These are phyloP conservation scores for Graphiopsis chlorocephala DNA, from an alignment of 2,329 filamentous ascomycete species.

Conservation along the genomic window DNA sequence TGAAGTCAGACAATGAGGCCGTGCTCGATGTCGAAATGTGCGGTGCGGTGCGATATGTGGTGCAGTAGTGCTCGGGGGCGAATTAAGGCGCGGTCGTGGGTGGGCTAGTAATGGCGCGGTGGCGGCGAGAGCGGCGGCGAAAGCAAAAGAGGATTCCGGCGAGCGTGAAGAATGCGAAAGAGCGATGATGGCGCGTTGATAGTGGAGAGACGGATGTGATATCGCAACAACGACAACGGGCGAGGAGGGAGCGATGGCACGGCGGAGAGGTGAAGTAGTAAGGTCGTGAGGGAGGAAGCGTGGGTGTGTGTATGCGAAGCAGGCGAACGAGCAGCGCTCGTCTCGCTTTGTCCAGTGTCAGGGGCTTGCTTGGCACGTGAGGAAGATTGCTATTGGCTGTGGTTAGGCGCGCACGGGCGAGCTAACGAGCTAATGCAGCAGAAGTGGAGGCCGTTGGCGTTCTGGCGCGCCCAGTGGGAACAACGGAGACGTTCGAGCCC, in stretches of 20 bases:
- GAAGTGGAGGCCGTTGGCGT: neutral
- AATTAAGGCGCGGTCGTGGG: constrained; percentile 10
- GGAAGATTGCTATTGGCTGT: neutral
- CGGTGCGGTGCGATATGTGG: neutral
- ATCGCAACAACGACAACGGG: neutral
- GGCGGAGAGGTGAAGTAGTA: neutral
- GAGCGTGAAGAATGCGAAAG: constrained; percentile 4
- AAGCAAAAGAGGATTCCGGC: neutral
- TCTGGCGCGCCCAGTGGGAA: neutral
- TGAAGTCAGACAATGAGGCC: constrained; percentile 10
- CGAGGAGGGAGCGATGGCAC: neutral
- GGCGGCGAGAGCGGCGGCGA: neutral
- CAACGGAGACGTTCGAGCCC: neutral
- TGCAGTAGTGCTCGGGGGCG: constrained; percentile 7
- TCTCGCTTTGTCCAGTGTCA: neutral
- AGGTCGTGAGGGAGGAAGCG: neutral
- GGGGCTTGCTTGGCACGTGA: neutral
- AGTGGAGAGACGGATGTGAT: neutral
- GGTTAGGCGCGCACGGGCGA: neutral
- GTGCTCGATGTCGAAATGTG: constrained; percentile 8
- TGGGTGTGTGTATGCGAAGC: neutral
- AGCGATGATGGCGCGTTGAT: neutral
- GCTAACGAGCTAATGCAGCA: neutral
- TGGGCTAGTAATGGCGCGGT: neutral
- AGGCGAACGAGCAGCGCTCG: neutral